These are phyloP conservation scores for Pseudohalonectria lignicola DNA, from an alignment of 2,329 filamentous ascomycete species.

Conservation along the genomic window DNA sequence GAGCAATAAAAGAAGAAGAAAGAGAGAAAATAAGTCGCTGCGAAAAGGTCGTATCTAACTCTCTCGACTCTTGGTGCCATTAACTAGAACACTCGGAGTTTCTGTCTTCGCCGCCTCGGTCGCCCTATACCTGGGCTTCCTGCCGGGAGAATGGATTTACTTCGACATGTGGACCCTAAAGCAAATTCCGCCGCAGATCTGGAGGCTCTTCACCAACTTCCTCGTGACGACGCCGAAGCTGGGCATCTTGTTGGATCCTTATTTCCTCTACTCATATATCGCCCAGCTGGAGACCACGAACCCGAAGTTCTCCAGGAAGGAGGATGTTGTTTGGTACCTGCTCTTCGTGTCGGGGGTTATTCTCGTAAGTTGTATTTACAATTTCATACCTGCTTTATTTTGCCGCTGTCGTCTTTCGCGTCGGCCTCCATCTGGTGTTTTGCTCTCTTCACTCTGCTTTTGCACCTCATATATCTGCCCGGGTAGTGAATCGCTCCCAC, in stretches of 20 bases:
- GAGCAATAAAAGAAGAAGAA: no score
- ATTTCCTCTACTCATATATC: constrained; percentile 70
- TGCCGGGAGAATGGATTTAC: constrained; percentile 38
- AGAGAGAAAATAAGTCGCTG: no score
- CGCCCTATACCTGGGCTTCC: constrained; percentile 44
- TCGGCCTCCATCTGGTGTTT: constrained; percentile 7
- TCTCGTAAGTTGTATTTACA: constrained; percentile 59
- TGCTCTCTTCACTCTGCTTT: no score
- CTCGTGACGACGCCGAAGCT: constrained; percentile 26
- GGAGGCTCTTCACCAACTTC: constrained; percentile 31
- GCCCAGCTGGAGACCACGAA: constrained; percentile 63
- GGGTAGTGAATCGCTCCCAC: constrained; percentile 53
- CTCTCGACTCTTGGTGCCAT: constrained; percentile 6
- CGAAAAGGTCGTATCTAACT: neutral
- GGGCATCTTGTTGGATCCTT: constrained; percentile 59
- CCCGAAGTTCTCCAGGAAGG: constrained; percentile 60
- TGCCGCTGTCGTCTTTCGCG: no score
- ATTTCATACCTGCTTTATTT: constrained; percentile 10
- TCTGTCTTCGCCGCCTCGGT: constrained; percentile 52
- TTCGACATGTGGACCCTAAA: constrained; percentile 44
- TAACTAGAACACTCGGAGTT: constrained; percentile 62
- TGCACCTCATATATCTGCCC: constrained; percentile 62
- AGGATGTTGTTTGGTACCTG: constrained; percentile 73
- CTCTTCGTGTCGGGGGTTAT: constrained; percentile 62
- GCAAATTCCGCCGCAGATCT: constrained; percentile 36